phyloP scores from a whole-genome alignment of 148 eudicot genomes.

The Diospyros kaki region DNA sequence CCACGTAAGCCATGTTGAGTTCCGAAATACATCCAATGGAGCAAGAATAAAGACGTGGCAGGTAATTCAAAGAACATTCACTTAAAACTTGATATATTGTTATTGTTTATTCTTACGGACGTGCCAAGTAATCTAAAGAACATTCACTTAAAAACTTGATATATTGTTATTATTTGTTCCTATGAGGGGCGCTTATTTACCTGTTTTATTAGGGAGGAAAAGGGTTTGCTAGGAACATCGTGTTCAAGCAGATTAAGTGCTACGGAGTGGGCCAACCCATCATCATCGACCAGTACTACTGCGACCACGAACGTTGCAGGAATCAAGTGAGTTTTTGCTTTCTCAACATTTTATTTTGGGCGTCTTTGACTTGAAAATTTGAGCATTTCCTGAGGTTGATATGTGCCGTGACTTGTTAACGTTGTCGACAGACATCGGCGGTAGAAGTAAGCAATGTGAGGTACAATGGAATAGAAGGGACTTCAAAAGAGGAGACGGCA shows the following conservation, averaged over 20 bases:
- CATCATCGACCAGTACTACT: constrained; percentile 31
- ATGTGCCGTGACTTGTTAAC: background rate
- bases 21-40: constrained; percentile 13
- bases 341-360: background rate
- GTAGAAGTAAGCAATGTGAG: constrained; percentile 21
- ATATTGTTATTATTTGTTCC: background rate
- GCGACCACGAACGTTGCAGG: constrained; percentile 12
- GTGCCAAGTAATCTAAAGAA: background rate
- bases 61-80: constrained; percentile 1
- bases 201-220: constrained; percentile 25
- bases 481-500: constrained; percentile 5
- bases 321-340: constrained; percentile 6
- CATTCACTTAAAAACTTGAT: background rate
- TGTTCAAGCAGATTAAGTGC: constrained; percentile 14
- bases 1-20: constrained; percentile 8
- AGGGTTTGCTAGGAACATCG: constrained; percentile 27
- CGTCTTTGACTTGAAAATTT: background rate
- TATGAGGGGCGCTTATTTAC: background rate
- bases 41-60: constrained; percentile 23
- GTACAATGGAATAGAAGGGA: constrained; percentile 14
- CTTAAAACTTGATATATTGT: background rate
- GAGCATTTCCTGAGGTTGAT: background rate
- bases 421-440: constrained; percentile 16
- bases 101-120: background rate
- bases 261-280: constrained; percentile 11